A percentile compares a stretch with the other conserved stretches of the same genome.
phyloP scores from a whole-genome alignment of 768 basidiomycete species.

The Naganishia kalamii region DNA sequence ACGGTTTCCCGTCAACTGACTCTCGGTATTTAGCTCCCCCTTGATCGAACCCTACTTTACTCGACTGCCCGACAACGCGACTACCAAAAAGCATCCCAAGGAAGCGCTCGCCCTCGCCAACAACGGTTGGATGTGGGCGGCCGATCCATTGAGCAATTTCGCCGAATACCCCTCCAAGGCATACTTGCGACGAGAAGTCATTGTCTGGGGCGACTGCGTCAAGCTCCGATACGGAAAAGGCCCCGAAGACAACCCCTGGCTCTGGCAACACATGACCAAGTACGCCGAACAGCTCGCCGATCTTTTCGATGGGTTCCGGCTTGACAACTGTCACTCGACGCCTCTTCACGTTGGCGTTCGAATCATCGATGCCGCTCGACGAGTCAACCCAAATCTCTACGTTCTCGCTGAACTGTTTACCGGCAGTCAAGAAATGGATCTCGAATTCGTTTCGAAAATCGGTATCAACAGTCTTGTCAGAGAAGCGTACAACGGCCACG shows the following conservation, averaged over 20 bases:
- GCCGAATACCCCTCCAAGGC: slow-evolving; percentile 86
- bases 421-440: slow-evolving; percentile 87
- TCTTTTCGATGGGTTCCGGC: slow-evolving; percentile 89
- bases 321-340: slow-evolving; percentile 98
- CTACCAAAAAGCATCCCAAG: slow-evolving; percentile 51
- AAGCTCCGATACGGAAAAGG: slow-evolving; percentile 86
- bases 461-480: slow-evolving; percentile 90
- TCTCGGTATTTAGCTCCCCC: slow-evolving; percentile 55
- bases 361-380: slow-evolving; percentile 84
- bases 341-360: slow-evolving; percentile 92
- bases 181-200: slow-evolving; percentile 90
- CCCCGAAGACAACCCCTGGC: slow-evolving; percentile 78
- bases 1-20: background rate
- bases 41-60: slow-evolving; percentile 92
- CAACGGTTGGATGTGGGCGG: slow-evolving; percentile 99
- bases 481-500: slow-evolving; percentile 77
- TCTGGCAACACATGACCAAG: slow-evolving; percentile 82
- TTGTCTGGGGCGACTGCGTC: slow-evolving; percentile 97
- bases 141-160: slow-evolving; percentile 90
- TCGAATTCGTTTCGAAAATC: slow-evolving; percentile 79
- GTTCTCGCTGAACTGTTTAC: slow-evolving; percentile 96
- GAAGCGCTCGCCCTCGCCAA: slow-evolving; percentile 75
- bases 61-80: slow-evolving; percentile 55
- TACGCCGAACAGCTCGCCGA: slow-evolving; percentile 76
- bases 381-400: slow-evolving; percentile 84